Conservation (phyloP, 805 yeast genomes). For the Kazachstania africana region DNA sequence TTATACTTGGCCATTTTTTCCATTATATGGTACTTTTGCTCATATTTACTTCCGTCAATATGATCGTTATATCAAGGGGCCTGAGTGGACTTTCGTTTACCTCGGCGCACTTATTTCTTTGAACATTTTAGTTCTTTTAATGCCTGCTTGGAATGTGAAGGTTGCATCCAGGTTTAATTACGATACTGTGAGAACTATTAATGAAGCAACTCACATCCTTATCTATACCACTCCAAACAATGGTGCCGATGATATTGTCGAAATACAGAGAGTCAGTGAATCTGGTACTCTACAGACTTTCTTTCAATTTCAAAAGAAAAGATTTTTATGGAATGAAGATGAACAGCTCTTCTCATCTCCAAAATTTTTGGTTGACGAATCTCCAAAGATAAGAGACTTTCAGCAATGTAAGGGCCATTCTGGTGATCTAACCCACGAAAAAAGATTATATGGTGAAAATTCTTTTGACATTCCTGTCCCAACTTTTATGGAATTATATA, state of each 20-base stretch:
- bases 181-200: constrained; percentile 35
- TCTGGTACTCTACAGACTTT: constrained; percentile 53
- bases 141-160: constrained; percentile 89
- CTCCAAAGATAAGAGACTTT: constrained; percentile 44
- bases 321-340: constrained; percentile 58
- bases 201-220: constrained; percentile 60
- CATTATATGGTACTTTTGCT: constrained; percentile 62
- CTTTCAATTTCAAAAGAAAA: constrained; percentile 84
- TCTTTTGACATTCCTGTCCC: constrained; percentile 93
- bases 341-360: constrained; percentile 65
- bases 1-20: constrained; percentile 71
- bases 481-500: constrained; percentile 76
- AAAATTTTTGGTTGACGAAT: constrained; percentile 47
- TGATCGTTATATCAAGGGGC: constrained; percentile 73
- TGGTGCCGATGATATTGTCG: constrained; percentile 74
- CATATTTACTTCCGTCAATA: constrained; percentile 57
- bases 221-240: constrained; percentile 74
- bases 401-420: constrained; percentile 44
- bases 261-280: constrained; percentile 41
- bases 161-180: constrained; percentile 64
- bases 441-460: constrained; percentile 69
- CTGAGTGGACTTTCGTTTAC: constrained; percentile 93
- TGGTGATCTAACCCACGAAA: constrained; percentile 38
- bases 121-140: constrained; percentile 67
- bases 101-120: constrained; percentile 60